These are phyloP conservation scores for Fragaria iinumae DNA, from an alignment of 306 rosid species.

Conservation along the genomic window DNA sequence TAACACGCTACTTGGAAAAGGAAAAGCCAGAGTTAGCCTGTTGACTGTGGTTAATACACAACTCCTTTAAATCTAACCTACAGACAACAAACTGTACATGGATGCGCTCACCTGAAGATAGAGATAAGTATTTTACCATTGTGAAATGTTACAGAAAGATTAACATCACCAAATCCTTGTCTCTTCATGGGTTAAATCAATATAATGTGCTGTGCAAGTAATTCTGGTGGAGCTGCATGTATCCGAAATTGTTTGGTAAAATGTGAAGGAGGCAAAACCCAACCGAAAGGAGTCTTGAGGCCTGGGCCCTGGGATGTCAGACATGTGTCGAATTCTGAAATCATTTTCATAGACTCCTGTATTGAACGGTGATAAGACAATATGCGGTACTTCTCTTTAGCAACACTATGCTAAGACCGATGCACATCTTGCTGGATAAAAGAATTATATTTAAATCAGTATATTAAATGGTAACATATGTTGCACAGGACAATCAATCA, in stretches of 20 bases:
- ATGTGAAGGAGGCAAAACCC: constrained; percentile 26
- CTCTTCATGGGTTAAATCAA: not conserved
- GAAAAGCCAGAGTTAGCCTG: constrained; percentile 22
- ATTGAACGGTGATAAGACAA: not conserved
- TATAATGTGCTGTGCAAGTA: constrained; percentile 10
- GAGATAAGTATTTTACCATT: constrained; percentile 14
- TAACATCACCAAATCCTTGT: constrained; percentile 14
- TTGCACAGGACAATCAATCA: not conserved
- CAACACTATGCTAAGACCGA: not conserved
- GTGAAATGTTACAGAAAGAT: constrained; percentile 20
- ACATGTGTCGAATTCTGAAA: not conserved
- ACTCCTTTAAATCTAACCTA: constrained; percentile 30
- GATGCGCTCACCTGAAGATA: constrained; percentile 29
- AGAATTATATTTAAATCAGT: not conserved
- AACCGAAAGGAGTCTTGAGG: constrained; percentile 11
- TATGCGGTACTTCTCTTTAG: not conserved
- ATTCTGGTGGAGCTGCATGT: constrained; percentile 20
- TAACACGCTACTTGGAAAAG: constrained; percentile 7
- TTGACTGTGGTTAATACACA: constrained; percentile 34
- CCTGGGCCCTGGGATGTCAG: constrained; percentile 5
- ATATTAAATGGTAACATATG: not conserved
- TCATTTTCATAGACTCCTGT: constrained; percentile 19
- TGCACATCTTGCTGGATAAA: not conserved
- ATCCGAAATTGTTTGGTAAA: constrained; percentile 9
- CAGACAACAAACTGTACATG: constrained; percentile 41